A percentile compares a stretch with the other conserved stretches of the same genome.
Evolutionary conservation across 2,329 filamentous ascomycete species (phyloP).

Genomic region (Grosmannia penicillata): DNA sequence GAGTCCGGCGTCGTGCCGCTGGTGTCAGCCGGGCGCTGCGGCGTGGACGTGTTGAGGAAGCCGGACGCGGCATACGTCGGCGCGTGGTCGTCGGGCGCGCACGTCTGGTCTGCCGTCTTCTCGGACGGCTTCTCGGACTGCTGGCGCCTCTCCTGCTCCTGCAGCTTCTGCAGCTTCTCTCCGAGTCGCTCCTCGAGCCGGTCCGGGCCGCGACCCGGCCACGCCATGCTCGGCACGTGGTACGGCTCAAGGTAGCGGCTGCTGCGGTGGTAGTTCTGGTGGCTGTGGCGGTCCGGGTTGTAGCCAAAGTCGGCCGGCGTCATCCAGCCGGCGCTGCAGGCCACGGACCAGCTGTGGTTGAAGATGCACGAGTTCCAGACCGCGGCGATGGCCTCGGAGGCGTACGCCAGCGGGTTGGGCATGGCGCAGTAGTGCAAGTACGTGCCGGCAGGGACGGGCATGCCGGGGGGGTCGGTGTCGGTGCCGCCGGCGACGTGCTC

Average conservation of each 20-base stretch:
- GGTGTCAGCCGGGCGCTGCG: constrained; percentile 18
- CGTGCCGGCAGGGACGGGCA: not conserved
- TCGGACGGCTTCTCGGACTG: no score
- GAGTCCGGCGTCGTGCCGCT: not conserved
- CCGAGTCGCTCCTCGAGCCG: no score
- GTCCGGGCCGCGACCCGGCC: not conserved
- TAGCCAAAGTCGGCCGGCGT: not conserved
- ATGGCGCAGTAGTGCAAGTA: not conserved
- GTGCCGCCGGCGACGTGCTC: not conserved
- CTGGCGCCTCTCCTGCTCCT: no score
- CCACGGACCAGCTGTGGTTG: not conserved
- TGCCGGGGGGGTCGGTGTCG: not conserved
- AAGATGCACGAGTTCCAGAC: not conserved
- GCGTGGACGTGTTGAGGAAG: constrained; percentile 26
- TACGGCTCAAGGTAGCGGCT: not conserved
- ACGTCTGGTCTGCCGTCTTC: no score
- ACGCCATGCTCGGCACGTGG: not conserved
- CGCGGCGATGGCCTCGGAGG: not conserved
- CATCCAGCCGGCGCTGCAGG: not conserved
- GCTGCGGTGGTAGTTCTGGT: not conserved
- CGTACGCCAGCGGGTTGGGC: not conserved
- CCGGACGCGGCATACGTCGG: constrained; percentile 27
- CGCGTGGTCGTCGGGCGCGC: constrained; percentile 16
- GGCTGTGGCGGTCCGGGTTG: not conserved
- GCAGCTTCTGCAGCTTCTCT: no score